phyloP scores from a whole-genome alignment of 2,329 filamentous ascomycete genomes.

The Bipolaris zeicola region DNA sequence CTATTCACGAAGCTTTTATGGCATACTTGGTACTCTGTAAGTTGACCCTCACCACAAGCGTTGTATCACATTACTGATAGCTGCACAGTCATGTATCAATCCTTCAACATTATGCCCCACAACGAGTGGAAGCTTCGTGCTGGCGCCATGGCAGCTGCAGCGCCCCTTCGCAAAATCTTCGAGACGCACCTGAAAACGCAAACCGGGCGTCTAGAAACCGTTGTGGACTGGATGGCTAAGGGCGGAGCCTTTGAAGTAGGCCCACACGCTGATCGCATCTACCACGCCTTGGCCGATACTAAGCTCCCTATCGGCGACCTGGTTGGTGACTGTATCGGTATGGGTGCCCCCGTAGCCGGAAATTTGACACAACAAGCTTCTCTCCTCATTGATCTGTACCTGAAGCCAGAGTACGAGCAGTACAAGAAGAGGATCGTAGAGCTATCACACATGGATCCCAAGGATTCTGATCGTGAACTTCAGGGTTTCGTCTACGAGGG shows the following conservation, averaged over 20 bases:
- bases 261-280: constrained; percentile 58
- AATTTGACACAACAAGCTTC: constrained; percentile 61
- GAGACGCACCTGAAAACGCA: constrained; percentile 68
- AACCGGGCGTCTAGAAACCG: constrained; percentile 59
- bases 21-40: constrained; percentile 66
- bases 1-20: constrained; percentile 55
- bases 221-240: constrained; percentile 55
- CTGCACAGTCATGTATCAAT: constrained; percentile 57
- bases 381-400: constrained; percentile 59
- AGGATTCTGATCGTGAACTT: constrained; percentile 62
- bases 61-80: background rate
- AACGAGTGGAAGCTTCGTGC: constrained; percentile 58
- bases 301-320: constrained; percentile 56
- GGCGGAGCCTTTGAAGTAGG: constrained; percentile 63
- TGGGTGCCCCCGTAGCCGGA: constrained; percentile 57
- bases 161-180: constrained; percentile 69
- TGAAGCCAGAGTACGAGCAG: constrained; percentile 56
- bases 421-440: constrained; percentile 60
- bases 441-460: constrained; percentile 54
- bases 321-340: constrained; percentile 58
- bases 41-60: background rate
- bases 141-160: constrained; percentile 57
- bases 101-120: constrained; percentile 58
- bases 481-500: constrained; percentile 62
- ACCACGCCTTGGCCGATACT: constrained; percentile 55